A percentile compares a stretch with the other conserved stretches of the same genome.
These are phyloP conservation scores for Oenanthe javanica DNA, from an alignment of 140 eudicot species.

Conservation along the genomic window DNA sequence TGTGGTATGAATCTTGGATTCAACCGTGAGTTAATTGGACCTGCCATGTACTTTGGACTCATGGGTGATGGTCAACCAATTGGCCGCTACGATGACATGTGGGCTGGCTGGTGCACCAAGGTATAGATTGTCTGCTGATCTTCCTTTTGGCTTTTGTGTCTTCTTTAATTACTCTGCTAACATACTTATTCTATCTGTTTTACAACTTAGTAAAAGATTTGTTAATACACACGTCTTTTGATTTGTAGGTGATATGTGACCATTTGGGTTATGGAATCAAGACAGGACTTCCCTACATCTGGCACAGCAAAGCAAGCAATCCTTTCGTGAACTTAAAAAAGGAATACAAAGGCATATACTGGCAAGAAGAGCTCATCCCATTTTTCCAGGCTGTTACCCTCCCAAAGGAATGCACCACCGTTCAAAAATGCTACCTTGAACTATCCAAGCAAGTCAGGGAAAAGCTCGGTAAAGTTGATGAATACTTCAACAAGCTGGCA, in stretches of 20 bases:
- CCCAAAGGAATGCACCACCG: constrained; percentile 4
- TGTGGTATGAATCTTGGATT: constrained; percentile 4
- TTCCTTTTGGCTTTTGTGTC: constrained; percentile 7
- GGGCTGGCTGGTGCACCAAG: constrained; percentile 10
- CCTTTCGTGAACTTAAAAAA: neutral
- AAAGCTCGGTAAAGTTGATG: neutral
- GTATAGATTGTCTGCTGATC: neutral
- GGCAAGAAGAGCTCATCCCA: constrained; percentile 3
- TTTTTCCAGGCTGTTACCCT: neutral
- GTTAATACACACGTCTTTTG: neutral
- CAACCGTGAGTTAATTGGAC: neutral
- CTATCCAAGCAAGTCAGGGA: constrained; percentile 1
- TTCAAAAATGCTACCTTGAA: neutral
- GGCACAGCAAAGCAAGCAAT: constrained; percentile 5
- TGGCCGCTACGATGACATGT: neutral
- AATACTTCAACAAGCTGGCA: neutral
- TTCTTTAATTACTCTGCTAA: neutral
- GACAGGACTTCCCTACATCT: constrained; percentile 1
- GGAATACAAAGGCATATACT: constrained; percentile 6
- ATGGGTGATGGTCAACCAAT: constrained; percentile 1
- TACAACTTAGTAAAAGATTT: neutral
- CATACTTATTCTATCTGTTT: neutral
- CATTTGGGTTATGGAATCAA: neutral
- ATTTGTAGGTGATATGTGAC: neutral
- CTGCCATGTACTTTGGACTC: constrained; percentile 7